Evolutionary conservation across 164 flowering plant genomes (phyloP).

Genomic region (Sextonia rubra): DNA sequence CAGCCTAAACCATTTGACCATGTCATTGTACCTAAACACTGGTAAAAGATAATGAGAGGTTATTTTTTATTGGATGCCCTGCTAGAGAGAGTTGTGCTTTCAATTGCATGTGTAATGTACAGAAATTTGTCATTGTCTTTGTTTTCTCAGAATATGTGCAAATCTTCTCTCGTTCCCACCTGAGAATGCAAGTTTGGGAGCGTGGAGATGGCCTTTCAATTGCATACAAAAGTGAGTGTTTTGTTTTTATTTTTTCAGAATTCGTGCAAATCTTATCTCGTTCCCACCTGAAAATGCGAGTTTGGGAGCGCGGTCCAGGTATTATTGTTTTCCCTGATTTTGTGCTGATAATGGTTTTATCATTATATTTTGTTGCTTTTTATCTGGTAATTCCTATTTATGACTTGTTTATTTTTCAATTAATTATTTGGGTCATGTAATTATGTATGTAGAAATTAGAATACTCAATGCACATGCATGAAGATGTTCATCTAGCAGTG

Average conservation of each 20-base stretch:
- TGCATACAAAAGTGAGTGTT: no score
- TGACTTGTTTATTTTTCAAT: neutral
- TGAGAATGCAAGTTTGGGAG: constrained; percentile 99
- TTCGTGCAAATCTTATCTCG: constrained; percentile 87
- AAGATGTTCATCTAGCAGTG: no score
- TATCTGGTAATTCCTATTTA: neutral
- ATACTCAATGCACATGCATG: no score
- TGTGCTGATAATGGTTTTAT: neutral
- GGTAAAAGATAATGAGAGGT: no score
- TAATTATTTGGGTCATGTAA: no score
- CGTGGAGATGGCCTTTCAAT: constrained; percentile 52
- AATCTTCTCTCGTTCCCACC: constrained; percentile 71
- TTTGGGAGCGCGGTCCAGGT: constrained; percentile 54
- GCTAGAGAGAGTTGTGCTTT: no score
- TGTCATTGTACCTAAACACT: no score
- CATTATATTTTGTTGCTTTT: neutral
- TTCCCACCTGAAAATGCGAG: constrained; percentile 95
- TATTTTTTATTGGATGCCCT: no score
- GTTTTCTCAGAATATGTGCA: constrained; percentile 87
- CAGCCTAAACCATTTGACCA: no score
- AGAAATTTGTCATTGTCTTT: neutral
- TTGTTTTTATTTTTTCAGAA: constrained; percentile 50
- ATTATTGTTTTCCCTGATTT: neutral
- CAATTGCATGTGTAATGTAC: neutral
- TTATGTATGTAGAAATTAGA: no score